These are phyloP conservation scores for Tolypocladium amazonense DNA, from an alignment of 2,329 filamentous ascomycete genomes.

Conservation along the genomic window DNA sequence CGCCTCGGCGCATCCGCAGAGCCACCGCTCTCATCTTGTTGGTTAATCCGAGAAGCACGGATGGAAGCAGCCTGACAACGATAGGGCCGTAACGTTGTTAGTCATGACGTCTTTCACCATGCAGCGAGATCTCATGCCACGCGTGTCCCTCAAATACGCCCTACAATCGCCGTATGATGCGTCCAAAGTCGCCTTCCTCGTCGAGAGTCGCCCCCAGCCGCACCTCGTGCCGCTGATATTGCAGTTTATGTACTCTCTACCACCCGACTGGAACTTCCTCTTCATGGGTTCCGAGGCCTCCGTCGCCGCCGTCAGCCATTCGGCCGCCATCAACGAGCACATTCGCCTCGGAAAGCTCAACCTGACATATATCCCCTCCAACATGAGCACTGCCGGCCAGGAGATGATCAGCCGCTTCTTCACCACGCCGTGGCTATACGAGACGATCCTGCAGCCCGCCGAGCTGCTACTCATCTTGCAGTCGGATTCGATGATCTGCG, in stretches of 20 bases:
- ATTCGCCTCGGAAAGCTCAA: slow-evolving; percentile 36
- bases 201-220: slow-evolving; percentile 39
- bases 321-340: slow-evolving; percentile 33
- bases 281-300: slow-evolving; percentile 42
- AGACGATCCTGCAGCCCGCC: slow-evolving; percentile 33
- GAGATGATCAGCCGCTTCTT: slow-evolving; percentile 43
- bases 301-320: slow-evolving; percentile 31
- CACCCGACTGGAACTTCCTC: slow-evolving; percentile 45
- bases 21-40: background rate
- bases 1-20: background rate
- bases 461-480: slow-evolving; percentile 46
- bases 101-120: background rate
- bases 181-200: slow-evolving; percentile 40
- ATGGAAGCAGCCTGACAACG: background rate
- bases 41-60: background rate
- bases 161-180: background rate
- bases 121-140: background rate
- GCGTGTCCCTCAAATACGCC: background rate
- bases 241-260: slow-evolving; percentile 45
- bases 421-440: slow-evolving; percentile 42
- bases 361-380: slow-evolving; percentile 38
- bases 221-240: slow-evolving; percentile 41
- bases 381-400: slow-evolving; percentile 38
- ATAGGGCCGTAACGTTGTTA: background rate
- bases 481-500: slow-evolving; percentile 44